A percentile compares a stretch with the other conserved stretches of the same genome.
phyloP scores from a whole-genome alignment of 768 basidiomycete species.

The Agrocybe praecox region DNA sequence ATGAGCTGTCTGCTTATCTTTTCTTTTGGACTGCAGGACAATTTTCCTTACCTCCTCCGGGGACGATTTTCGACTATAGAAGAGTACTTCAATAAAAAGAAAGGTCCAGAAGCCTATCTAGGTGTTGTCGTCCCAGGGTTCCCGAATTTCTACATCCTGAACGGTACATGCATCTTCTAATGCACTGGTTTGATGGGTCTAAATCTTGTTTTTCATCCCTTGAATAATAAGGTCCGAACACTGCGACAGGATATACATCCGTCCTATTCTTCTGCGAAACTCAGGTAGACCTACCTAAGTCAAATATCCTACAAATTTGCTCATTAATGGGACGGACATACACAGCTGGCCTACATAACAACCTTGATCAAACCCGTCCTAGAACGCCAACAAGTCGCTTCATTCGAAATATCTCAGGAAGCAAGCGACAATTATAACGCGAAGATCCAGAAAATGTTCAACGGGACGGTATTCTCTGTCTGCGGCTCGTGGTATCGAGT shows the following conservation, averaged over 20 bases:
- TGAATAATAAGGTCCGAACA: constrained; percentile 40
- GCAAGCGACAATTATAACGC: constrained; percentile 41
- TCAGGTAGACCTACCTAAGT: constrained; percentile 30
- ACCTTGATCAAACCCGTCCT: constrained; percentile 44
- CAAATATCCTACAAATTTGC: background rate
- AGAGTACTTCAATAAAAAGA: constrained; percentile 39
- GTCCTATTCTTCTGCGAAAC: constrained; percentile 44
- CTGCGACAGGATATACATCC: constrained; percentile 44
- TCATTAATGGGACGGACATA: background rate
- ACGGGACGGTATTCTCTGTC: constrained; percentile 31
- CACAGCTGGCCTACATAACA: constrained; percentile 42
- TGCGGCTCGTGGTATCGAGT: constrained; percentile 45
- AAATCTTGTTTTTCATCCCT: background rate
- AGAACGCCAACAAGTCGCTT: constrained; percentile 25
- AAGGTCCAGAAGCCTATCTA: constrained; percentile 45
- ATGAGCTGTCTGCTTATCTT: background rate
- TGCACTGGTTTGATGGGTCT: too few species aligned
- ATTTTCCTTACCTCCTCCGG: constrained; percentile 32
- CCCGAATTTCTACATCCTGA: constrained; percentile 45
- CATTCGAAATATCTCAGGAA: constrained; percentile 37
- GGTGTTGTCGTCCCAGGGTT: constrained; percentile 47
- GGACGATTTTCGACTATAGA: constrained; percentile 35
- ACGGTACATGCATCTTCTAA: constrained; percentile 29
- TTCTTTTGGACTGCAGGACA: constrained; percentile 25
- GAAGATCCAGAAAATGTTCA: constrained; percentile 36